Conservation (phyloP, 106 monocot species). For the Amphibolis antarctica region DNA sequence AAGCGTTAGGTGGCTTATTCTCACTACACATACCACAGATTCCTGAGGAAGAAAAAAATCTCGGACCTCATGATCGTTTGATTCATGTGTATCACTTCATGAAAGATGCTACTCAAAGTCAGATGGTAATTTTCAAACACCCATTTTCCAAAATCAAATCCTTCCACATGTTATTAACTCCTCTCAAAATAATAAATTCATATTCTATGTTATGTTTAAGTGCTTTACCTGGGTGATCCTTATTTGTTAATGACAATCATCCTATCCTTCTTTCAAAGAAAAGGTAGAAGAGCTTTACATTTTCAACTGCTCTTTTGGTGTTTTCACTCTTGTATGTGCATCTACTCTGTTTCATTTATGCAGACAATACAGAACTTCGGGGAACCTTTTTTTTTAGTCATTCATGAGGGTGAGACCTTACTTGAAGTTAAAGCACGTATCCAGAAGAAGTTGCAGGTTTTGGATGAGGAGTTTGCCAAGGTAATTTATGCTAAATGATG, state of each 20-base stretch:
- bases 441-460: constrained; percentile 28
- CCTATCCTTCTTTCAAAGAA: too few relatives aligned
- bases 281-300: too few relatives aligned
- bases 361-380: constrained; percentile 29
- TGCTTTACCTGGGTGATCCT: too few relatives aligned
- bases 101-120: constrained; percentile 63
- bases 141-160: too few relatives aligned
- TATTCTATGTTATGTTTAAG: too few relatives aligned
- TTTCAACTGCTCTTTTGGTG: background rate
- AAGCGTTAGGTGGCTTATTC: background rate
- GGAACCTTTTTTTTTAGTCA: constrained; percentile 28
- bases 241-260: too few relatives aligned
- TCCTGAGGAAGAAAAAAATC: constrained; percentile 66
- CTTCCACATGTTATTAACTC: too few relatives aligned
- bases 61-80: constrained; percentile 54
- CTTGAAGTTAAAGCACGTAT: constrained; percentile 19
- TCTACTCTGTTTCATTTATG: background rate
- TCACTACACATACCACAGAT: too few relatives aligned
- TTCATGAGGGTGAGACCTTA: constrained; percentile 28
- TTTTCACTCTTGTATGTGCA: background rate
- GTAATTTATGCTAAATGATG: constrained; percentile 2
- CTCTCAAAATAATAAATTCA: too few relatives aligned
- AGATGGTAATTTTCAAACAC: constrained; percentile 23
- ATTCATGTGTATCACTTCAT: constrained; percentile 81
- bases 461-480: constrained; percentile 28